Base-by-base conservation (phyloP, 441 rosid species). In the Arabidopsis hybrid region DNA sequence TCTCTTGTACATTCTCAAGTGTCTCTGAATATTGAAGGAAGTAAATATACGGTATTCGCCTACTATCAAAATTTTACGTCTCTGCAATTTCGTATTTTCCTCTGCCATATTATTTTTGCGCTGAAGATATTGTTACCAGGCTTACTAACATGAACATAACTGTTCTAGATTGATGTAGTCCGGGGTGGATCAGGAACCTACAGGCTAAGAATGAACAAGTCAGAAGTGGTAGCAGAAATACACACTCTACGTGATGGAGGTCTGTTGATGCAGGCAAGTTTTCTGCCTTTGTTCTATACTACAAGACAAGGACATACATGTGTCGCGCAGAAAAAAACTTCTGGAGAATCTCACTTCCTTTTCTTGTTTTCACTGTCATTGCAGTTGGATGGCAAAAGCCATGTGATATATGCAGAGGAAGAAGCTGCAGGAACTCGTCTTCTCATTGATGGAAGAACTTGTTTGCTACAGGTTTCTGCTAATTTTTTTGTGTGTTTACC, bases 381-480 rank as follows among this genome's bases (percentile, higher is more conserved):
- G 52, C 90, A 96, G 99, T 80, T 96, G 90, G 93, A 94, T 80
- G 99, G 99, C 70, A 92, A 96, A 86, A 96, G 99, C 80, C 99
- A 96, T 88, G 91, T 96, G 50, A 89, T 94, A 85, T 96, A 96
- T 82, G 99, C 98, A 17, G 99, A 96, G 81, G 99, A 96, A 87
- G 99, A 94, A 88, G 99, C 99, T n/a, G 99, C 99, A 69, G 99
- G 99, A 79, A 96, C 99, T 78, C 99, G 98, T 59, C 98, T 96
- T 74, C 96, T 96, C 69, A 96, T 96, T 72, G 99, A 96, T 72
- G 99, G 99, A 84, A 89, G 99, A 79, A 96, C 99, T 77, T 96
- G 99, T 85, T 86, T 96, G 83, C 91, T 96, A 70, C 99, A 90
- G 91, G 95, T 90, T 66, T 71, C 64, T 16, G 57, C 49, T 73